Evolutionary conservation across 768 basidiomycete species (phyloP).

Genomic region (Galerina sulciceps): DNA sequence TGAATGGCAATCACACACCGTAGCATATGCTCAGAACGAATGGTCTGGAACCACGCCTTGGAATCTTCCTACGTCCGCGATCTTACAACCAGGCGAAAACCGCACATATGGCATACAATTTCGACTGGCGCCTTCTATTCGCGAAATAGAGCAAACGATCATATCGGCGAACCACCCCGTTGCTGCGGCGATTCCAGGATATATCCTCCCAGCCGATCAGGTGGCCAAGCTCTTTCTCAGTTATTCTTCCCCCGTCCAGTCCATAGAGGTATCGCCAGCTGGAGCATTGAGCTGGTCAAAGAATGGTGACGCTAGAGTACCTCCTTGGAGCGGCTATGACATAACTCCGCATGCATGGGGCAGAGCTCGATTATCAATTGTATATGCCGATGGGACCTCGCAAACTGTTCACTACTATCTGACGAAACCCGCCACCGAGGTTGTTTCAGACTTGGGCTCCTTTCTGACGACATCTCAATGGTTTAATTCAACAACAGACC

Average conservation of each 20-base stretch:
- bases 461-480: slow-evolving; percentile 60
- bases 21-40: slow-evolving; percentile 59
- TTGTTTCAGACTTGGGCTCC: slow-evolving; percentile 52
- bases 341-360: slow-evolving; percentile 50
- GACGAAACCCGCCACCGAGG: slow-evolving; percentile 48
- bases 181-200: slow-evolving; percentile 57
- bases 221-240: slow-evolving; percentile 55
- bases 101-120: slow-evolving; percentile 60
- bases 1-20: slow-evolving; percentile 64
- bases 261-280: slow-evolving; percentile 46
- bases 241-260: slow-evolving; percentile 43
- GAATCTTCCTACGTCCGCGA: slow-evolving; percentile 55
- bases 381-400: slow-evolving; percentile 52
- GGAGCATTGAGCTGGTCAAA: slow-evolving; percentile 50
- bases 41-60: slow-evolving; percentile 56
- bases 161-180: slow-evolving; percentile 46
- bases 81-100: slow-evolving; percentile 48
- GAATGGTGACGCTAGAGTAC: slow-evolving; percentile 45
- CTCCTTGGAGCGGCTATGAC: slow-evolving; percentile 51
- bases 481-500: slow-evolving; percentile 53
- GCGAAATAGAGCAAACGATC: slow-evolving; percentile 50
- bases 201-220: slow-evolving; percentile 53
- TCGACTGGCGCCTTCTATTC: slow-evolving; percentile 52
- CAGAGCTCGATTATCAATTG: slow-evolving; percentile 51
- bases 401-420: slow-evolving; percentile 60